These are phyloP conservation scores for Heliamphora exappendiculata DNA, from an alignment of 148 eudicot genomes.

Conservation along the genomic window DNA sequence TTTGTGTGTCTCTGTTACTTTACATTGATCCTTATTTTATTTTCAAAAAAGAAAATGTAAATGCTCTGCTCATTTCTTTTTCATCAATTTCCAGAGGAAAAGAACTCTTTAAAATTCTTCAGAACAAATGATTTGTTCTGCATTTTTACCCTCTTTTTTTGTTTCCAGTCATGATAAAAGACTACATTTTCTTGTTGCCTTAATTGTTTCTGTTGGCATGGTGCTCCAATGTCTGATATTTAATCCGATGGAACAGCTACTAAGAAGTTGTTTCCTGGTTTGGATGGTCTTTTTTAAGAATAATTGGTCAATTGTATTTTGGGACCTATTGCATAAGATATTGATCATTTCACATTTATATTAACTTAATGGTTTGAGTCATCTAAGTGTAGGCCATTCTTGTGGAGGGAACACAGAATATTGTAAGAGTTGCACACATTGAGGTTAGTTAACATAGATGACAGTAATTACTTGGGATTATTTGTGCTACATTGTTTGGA, in stretches of 20 bases:
- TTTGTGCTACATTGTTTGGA: too few species aligned
- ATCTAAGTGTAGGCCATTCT: background rate
- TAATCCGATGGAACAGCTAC: background rate
- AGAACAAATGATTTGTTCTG: background rate
- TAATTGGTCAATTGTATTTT: background rate
- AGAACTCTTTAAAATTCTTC: background rate
- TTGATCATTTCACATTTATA: background rate
- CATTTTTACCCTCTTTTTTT: background rate
- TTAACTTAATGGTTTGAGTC: background rate
- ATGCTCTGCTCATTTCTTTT: background rate
- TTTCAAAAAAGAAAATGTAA: too few species aligned
- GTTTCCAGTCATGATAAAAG: background rate
- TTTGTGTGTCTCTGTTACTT: slow-evolving; percentile 11
- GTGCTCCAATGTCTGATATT: background rate
- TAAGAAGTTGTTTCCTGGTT: background rate
- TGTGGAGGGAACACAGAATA: background rate
- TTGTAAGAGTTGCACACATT: background rate
- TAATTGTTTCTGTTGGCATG: background rate
- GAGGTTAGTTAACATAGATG: background rate
- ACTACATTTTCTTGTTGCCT: background rate
- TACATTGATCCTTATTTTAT: too few species aligned
- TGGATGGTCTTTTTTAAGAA: background rate
- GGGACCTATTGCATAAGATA: background rate
- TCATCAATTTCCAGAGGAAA: background rate
- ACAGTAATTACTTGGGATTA: background rate